phyloP scores from a whole-genome alignment of 805 yeast species.

The Zygosaccharomyces gambellarensis region DNA sequence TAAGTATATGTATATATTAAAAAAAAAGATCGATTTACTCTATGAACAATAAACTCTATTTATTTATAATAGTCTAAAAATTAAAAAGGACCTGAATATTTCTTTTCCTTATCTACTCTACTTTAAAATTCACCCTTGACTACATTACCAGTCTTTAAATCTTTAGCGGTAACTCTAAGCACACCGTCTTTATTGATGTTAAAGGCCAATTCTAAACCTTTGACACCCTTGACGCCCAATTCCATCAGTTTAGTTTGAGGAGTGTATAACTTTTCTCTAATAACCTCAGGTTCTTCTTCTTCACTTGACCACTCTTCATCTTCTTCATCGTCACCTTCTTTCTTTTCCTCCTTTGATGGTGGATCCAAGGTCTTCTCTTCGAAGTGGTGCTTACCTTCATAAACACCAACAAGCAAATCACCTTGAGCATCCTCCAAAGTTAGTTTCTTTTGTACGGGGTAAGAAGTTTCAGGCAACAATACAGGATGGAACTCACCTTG shows the following conservation, averaged over 20 bases:
- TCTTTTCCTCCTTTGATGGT: constrained; percentile 49
- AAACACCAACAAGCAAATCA: constrained; percentile 63
- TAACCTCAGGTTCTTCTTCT: constrained; percentile 83
- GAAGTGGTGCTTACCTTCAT: constrained; percentile 80
- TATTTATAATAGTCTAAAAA: neutral
- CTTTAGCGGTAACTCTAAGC: constrained; percentile 58
- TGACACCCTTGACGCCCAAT: constrained; percentile 65
- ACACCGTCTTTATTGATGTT: constrained; percentile 57
- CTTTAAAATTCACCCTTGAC: constrained; percentile 48
- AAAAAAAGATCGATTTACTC: constrained; percentile 4
- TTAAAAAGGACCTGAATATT: neutral
- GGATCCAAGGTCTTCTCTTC: constrained; percentile 76
- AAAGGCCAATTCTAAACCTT: constrained; percentile 57
- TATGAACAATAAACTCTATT: neutral
- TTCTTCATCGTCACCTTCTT: constrained; percentile 46
- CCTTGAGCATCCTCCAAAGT: constrained; percentile 57
- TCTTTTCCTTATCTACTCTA: neutral
- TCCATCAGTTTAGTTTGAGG: constrained; percentile 75
- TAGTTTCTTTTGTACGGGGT: constrained; percentile 78
- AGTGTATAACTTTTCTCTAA: constrained; percentile 66
- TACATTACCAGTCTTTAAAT: constrained; percentile 53
- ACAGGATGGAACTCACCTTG: constrained; percentile 70
- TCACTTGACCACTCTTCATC: constrained; percentile 47
- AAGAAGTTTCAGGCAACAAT: constrained; percentile 77
- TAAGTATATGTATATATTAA: neutral